A percentile compares a stretch with the other conserved stretches of the same genome.
Conservation (phyloP, 1,284 basidiomycete species). For the Ustilago esculenta region DNA sequence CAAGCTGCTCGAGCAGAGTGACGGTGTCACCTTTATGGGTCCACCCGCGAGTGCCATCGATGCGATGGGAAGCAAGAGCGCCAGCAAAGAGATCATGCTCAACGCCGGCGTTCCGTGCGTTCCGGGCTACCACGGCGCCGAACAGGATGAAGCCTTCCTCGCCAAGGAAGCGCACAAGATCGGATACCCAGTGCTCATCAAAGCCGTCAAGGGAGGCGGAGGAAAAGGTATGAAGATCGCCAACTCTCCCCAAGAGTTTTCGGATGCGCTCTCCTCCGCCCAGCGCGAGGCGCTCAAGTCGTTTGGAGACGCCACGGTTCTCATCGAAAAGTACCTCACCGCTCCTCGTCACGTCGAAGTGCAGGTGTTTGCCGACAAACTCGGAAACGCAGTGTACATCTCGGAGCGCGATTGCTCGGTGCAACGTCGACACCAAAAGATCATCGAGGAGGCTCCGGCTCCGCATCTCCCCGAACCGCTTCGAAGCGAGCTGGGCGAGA, state of each 20-base stretch:
- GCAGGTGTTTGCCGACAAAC: conserved; percentile 71
- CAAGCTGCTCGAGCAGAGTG: conserved; percentile 29
- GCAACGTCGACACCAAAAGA: conserved; percentile 92
- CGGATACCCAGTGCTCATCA: conserved; percentile 68
- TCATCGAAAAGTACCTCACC: conserved; percentile 63
- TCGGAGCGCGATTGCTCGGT: conserved; percentile 96
- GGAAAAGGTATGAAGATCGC: conserved; percentile 69
- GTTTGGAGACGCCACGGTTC: conserved; percentile 71
- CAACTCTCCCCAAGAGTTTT: conserved; percentile 74
- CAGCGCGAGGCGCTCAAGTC: conserved; percentile 74
- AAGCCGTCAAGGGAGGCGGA: conserved; percentile 68
- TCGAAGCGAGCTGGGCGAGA: conserved; percentile 81
- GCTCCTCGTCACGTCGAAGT: conserved; percentile 74
- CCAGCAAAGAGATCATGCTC: conserved; percentile 84
- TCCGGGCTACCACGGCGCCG: conserved; percentile 84
- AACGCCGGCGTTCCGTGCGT: conserved; percentile 90
- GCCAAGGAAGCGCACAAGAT: conserved; percentile 73
- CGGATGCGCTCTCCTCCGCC: conserved; percentile 81
- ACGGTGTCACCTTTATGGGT: conserved; percentile 66
- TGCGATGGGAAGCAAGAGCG: conserved; percentile 83
- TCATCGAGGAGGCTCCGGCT: conserved; percentile 93
- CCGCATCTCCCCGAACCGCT: conserved; percentile 81
- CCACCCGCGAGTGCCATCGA: conserved; percentile 66
- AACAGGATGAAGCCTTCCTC: conserved; percentile 77
- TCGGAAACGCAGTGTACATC: conserved; percentile 80